These are phyloP conservation scores for Pseudocercospora fuligena DNA, from an alignment of 2,329 filamentous ascomycete genomes.

Conservation along the genomic window DNA sequence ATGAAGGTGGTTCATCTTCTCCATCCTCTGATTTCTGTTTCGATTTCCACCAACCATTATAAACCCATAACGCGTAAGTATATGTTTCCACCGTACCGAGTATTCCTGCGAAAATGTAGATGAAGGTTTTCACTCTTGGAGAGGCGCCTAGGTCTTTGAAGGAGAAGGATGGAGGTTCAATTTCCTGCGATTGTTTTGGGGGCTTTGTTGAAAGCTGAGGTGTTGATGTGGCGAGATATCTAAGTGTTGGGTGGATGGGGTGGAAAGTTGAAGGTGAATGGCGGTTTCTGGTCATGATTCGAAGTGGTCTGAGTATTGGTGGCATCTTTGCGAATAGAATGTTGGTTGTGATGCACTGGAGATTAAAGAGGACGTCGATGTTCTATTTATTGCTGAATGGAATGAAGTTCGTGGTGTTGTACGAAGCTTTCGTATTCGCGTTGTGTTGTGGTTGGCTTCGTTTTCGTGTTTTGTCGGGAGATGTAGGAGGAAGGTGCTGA, in stretches of 20 bases:
- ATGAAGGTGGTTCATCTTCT: too few relatives aligned
- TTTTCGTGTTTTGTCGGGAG: neutral
- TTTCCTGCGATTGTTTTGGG: neutral
- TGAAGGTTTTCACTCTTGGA: neutral
- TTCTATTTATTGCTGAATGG: neutral
- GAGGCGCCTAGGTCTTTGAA: slow-evolving; percentile 12
- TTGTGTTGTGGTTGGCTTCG: neutral
- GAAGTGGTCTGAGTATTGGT: too few relatives aligned
- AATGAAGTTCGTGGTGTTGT: neutral
- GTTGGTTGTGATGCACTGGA: too few relatives aligned
- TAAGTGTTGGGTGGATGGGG: neutral
- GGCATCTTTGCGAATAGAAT: too few relatives aligned
- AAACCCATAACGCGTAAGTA: slow-evolving; percentile 8
- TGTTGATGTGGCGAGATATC: neutral
- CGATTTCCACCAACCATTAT: neutral
- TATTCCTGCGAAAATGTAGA: neutral
- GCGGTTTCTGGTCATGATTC: too few relatives aligned
- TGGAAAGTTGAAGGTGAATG: too few relatives aligned
- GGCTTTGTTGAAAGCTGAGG: neutral
- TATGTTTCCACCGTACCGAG: slow-evolving; percentile 8
- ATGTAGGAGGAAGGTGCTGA: neutral
- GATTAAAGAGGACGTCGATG: too few relatives aligned
- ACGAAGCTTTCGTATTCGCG: neutral
- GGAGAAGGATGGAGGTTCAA: slow-evolving; percentile 5
- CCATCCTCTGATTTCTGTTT: neutral